phyloP scores from a whole-genome alignment of 2,329 filamentous ascomycete genomes.

The Pseudopithomyces chartarum region DNA sequence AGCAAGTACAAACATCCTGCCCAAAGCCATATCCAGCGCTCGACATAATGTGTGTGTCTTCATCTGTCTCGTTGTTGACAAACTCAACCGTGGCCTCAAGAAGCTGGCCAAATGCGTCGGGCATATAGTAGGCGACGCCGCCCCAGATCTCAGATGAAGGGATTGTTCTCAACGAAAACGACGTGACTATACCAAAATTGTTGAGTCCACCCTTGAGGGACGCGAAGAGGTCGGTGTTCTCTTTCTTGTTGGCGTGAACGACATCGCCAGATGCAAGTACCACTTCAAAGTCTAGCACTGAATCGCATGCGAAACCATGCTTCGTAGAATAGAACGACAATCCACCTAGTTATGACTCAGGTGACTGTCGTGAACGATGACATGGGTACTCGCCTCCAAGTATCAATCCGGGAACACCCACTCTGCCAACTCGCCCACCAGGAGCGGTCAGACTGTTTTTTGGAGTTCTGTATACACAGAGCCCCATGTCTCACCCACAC shows the following conservation, averaged over 20 bases:
- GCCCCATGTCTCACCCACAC: conserved; percentile 8
- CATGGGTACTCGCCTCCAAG: not conserved
- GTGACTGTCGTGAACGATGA: no score
- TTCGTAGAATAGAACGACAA: conserved; percentile 22
- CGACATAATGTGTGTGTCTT: not conserved
- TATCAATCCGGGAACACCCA: not conserved
- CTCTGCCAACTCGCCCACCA: conserved; percentile 17
- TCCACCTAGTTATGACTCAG: no score
- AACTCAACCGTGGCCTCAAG: conserved; percentile 10
- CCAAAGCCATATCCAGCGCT: not conserved
- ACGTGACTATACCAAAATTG: conserved; percentile 11
- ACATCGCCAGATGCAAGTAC: conserved; percentile 50
- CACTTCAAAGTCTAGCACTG: conserved; percentile 40
- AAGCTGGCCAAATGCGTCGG: conserved; percentile 2
- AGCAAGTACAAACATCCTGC: not conserved
- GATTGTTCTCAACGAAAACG: not conserved
- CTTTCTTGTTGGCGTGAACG: conserved; percentile 44
- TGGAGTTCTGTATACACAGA: conserved; percentile 11
- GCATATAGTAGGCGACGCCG: conserved; percentile 7
- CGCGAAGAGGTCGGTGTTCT: conserved; percentile 46
- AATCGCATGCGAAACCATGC: conserved; percentile 22
- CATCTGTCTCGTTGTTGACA: conserved; percentile 9
- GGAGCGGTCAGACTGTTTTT: conserved; percentile 4
- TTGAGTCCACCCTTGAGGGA: conserved; percentile 44
- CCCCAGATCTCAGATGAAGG: not conserved